A percentile compares a stretch with the other conserved stretches of the same genome.
Evolutionary conservation across 2,329 filamentous ascomycete genomes (phyloP).

Genomic region (Colletotrichum echinochloae): DNA sequence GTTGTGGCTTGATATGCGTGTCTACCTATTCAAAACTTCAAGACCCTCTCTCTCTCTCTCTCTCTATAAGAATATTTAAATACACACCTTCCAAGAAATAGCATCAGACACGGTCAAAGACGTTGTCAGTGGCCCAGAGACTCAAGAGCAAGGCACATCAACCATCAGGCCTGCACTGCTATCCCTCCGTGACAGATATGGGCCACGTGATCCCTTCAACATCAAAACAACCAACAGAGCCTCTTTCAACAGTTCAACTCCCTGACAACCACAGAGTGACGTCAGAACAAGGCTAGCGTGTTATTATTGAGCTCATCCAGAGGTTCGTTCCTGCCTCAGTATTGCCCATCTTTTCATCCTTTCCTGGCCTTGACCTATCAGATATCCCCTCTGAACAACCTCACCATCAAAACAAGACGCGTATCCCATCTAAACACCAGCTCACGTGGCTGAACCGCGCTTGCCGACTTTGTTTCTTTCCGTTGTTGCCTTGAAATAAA

Average conservation of each 20-base stretch:
- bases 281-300: background rate
- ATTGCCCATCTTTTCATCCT: background rate
- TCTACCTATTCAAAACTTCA: background rate
- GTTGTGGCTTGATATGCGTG: background rate
- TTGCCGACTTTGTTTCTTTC: background rate
- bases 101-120: background rate
- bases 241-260: too few species aligned
- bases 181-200: background rate
- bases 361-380: background rate
- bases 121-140: background rate
- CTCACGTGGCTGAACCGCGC: too few species aligned
- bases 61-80: background rate
- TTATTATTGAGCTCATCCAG: background rate
- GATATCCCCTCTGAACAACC: background rate
- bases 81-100: background rate
- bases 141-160: background rate
- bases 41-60: too few species aligned
- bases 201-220: background rate
- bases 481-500: background rate
- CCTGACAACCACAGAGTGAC: background rate
- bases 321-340: background rate
- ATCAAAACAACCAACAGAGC: background rate
- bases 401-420: background rate
- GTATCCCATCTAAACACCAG: background rate
- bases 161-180: background rate